Conservation (phyloP, 257 asterid genomes). For the Misopates orontium region DNA sequence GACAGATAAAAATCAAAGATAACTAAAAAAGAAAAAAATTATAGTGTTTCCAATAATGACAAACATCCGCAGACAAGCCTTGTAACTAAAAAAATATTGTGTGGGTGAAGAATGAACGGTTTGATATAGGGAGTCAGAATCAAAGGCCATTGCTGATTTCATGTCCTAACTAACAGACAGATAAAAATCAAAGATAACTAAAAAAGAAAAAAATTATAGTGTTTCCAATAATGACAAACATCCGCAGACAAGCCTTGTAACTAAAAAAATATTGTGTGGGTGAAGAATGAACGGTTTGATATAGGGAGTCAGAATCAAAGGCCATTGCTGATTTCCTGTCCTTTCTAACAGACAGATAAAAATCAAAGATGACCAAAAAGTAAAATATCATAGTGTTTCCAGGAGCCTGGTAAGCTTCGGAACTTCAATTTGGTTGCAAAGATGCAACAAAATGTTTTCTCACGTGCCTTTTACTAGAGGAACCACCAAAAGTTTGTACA, state of each 20-base stretch:
- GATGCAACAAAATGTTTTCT: neutral
- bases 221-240: constrained; percentile 13
- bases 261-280: too few relatives aligned
- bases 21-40: neutral
- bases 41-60: constrained; percentile 14
- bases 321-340: neutral
- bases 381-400: constrained; percentile 4
- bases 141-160: constrained; percentile 1
- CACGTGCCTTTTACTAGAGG: neutral
- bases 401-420: neutral
- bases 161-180: neutral
- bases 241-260: too few relatives aligned
- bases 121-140: constrained; percentile 3
- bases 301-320: constrained; percentile 6
- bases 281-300: constrained; percentile 4
- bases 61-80: constrained; percentile 2
- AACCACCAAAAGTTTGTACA: neutral
- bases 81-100: too few relatives aligned
- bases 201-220: too few relatives aligned
- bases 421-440: neutral
- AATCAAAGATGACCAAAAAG: neutral
- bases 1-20: constrained; percentile 4
- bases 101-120: neutral
- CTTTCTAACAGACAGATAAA: neutral
- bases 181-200: constrained; percentile 2